phyloP scores from a whole-genome alignment of 2,329 filamentous ascomycete genomes.

The Fonsecaea nubica region DNA sequence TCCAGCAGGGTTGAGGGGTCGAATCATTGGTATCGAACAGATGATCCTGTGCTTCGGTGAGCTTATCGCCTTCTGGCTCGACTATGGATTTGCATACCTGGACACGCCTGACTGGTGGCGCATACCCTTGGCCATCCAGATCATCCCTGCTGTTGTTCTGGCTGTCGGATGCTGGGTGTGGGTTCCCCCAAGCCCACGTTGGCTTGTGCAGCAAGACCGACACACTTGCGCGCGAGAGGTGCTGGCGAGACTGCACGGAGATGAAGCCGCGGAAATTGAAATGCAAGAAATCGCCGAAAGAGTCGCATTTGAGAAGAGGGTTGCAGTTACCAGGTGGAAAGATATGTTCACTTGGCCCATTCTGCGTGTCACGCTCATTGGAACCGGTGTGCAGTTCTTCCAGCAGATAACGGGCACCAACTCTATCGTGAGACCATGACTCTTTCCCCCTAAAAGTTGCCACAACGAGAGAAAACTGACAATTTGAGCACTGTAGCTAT shows the following conservation, averaged over 20 bases:
- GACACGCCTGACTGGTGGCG: constrained; percentile 42
- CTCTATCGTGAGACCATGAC: constrained; percentile 43
- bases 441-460: neutral
- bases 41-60: constrained; percentile 55
- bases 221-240: constrained; percentile 45
- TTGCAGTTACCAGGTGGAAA: constrained; percentile 39
- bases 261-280: constrained; percentile 48
- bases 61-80: constrained; percentile 48
- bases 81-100: constrained; percentile 43
- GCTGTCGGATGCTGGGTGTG: constrained; percentile 40
- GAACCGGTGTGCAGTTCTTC: constrained; percentile 57
- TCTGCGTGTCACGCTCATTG: constrained; percentile 54
- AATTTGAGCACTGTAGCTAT: constrained; percentile 27
- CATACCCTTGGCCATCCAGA: constrained; percentile 45
- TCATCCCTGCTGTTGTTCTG: constrained; percentile 41
- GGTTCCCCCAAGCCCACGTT: constrained; percentile 45
- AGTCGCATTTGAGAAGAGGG: constrained; percentile 58
- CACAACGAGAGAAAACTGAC: neutral
- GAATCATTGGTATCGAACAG: constrained; percentile 51
- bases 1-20: constrained; percentile 48
- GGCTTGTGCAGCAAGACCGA: constrained; percentile 48
- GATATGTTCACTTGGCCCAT: constrained; percentile 19
- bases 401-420: constrained; percentile 58
- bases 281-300: constrained; percentile 51
- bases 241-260: constrained; percentile 45